A percentile compares a stretch with the other conserved stretches of the same genome.
Conservation (phyloP, 305 asterid species). For the Andrographis paniculata region DNA sequence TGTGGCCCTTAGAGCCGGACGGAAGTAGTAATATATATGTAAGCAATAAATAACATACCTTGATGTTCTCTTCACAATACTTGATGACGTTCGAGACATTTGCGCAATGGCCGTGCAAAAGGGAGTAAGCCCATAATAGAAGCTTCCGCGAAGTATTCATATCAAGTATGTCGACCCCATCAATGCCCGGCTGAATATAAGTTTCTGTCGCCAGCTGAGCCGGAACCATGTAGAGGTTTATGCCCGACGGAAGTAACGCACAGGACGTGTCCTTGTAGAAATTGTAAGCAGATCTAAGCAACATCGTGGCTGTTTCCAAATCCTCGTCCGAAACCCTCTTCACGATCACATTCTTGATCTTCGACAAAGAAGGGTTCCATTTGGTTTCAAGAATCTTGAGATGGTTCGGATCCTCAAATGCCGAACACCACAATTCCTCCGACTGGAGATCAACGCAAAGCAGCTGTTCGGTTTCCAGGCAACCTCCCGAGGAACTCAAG, state of each 20-base stretch:
- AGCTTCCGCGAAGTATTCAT: slow-evolving; percentile 94
- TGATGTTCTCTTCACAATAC: slow-evolving; percentile 80
- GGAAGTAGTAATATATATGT: background rate
- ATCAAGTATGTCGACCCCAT: slow-evolving; percentile 85
- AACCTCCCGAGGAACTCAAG: slow-evolving; percentile 39
- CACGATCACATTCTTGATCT: slow-evolving; percentile 80
- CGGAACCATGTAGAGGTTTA: slow-evolving; percentile 85
- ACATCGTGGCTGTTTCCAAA: slow-evolving; percentile 72
- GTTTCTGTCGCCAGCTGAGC: slow-evolving; percentile 88
- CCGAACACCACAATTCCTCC: slow-evolving; percentile 85
- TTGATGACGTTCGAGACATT: slow-evolving; percentile 65
- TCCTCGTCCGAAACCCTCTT: slow-evolving; percentile 88
- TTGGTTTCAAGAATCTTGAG: slow-evolving; percentile 64
- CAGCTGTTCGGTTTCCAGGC: slow-evolving; percentile 54
- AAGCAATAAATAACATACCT: slow-evolving; percentile 33
- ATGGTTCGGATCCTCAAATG: slow-evolving; percentile 72
- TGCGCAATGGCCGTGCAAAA: slow-evolving; percentile 71
- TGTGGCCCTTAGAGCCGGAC: too few relatives aligned
- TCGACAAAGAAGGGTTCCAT: slow-evolving; percentile 75
- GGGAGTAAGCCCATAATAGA: slow-evolving; percentile 91
- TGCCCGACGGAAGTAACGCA: slow-evolving; percentile 91
- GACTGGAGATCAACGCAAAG: slow-evolving; percentile 85
- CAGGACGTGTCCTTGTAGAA: slow-evolving; percentile 95
- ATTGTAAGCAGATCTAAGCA: slow-evolving; percentile 82
- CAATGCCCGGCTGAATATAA: slow-evolving; percentile 87